Base-by-base conservation (phyloP, 306 rosid genomes). In the Gleditsia sinensis region DNA sequence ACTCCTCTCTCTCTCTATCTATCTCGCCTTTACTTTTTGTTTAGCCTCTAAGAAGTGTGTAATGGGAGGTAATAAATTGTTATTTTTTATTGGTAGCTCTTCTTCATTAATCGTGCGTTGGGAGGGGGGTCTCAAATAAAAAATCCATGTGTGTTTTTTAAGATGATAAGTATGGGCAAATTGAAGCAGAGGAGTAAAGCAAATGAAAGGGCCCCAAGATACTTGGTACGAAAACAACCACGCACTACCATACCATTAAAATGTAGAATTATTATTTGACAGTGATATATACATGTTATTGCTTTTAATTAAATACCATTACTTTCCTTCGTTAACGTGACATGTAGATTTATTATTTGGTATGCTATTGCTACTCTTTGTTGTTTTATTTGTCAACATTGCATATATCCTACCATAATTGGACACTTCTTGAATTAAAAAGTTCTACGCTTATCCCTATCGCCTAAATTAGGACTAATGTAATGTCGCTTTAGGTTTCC, bases 301-400 rank as follows among this genome's bases (percentile, higher is more conserved):
- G 13, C 7, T 66, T 43, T 66, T 8, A 11, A 32, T n/a, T n/a
- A n/a, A 13, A 46, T 49, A 13, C 46, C 46, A 68, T 48, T 48
- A 53, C 2, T 28, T 65, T 17, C 10, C 33, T 55, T 64, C 21
- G 17, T 14, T 20, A 27, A 32, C 59, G 56, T 50, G 70, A 73
- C 54, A n/a, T n/a, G n/a, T n/a, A n/a, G n/a, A n/a, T n/a, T n/a
- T n/a, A 17, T 33, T 36, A 21, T 75, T 46, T 45, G 74, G 69
- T 54, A 69, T 69, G 19, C 42, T 68, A 62, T 25, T 39, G 64
- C 25, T 36, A 60, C 45, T 75, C 63, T 81, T n/a, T 45, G 36
- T 61, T 21, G 13, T n/a, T 37, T 21, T 60, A 28, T n/a, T 60
- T 1, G 32, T 40, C 27, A 43, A 12, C 50, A 12, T 1, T 2